A percentile compares a stretch with the other conserved stretches of the same genome.
These are phyloP conservation scores for Vitis rupestris DNA, from an alignment of 164 flowering plant genomes.

Conservation along the genomic window DNA sequence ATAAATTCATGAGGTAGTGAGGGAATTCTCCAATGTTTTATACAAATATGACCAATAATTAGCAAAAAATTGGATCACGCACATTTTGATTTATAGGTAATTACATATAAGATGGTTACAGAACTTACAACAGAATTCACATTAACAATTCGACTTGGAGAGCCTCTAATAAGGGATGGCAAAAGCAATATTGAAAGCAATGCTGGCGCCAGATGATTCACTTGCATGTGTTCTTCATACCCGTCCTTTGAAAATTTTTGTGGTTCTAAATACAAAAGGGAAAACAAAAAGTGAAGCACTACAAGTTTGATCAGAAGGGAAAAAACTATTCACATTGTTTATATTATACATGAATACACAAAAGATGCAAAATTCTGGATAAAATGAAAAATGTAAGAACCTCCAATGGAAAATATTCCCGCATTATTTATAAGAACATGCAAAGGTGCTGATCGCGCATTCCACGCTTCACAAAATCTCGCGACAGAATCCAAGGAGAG, in stretches of 20 bases:
- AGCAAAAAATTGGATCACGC: too few relatives aligned
- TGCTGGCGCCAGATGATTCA: constrained; percentile 96
- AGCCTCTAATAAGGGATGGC: constrained; percentile 91
- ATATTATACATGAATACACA: background rate
- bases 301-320: background rate
- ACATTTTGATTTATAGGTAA: too few relatives aligned
- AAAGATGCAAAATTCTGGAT: background rate
- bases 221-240: constrained; percentile 95
- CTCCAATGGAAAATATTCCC: constrained; percentile 92
- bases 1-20: too few relatives aligned
- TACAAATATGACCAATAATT: too few relatives aligned
- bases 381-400: constrained; percentile 24
- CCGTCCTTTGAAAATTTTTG: constrained; percentile 91
- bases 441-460: constrained; percentile 76
- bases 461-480: constrained; percentile 82
- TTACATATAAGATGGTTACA: background rate
- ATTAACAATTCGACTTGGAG: constrained; percentile 90
- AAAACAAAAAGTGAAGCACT: background rate
- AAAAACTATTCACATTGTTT: background rate
- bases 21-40: too few relatives aligned
- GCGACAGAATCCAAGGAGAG: constrained; percentile 89
- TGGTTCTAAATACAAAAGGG: constrained; percentile 32
- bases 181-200: constrained; percentile 83
- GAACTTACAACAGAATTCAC: constrained; percentile 66
- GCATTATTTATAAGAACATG: constrained; percentile 96